Evolutionary conservation across 1,284 basidiomycete species (phyloP), one percentile per base, ranked within the genome.

Genomic region (Moniliophthora roreri): DNA sequence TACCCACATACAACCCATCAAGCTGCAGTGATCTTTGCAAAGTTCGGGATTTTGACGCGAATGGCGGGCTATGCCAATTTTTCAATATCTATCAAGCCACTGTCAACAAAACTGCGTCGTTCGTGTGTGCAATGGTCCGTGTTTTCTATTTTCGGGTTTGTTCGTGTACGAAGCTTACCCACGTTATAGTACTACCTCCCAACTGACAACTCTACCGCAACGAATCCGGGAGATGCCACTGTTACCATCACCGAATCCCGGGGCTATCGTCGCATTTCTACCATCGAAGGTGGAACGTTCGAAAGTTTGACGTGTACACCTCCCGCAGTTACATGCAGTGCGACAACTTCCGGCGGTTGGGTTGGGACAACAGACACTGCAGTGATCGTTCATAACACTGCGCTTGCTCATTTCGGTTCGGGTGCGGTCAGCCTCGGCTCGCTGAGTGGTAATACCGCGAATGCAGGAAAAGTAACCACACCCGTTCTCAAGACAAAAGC

Each of bases 181-280:
- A 13, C 28, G n/a, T 18, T 46, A 16, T 11, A 46, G 44, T 46
- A 46, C 15, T 46, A 26, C 44, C 44, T 46, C 24, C 16, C 44
- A n/a, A 46, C 44, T 28, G 24, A 46, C 44, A 46, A 46, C 24
- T 28, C 44, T 9, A 46, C 44, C 8, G 44, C 44, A 28, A 46
- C 44, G n/a, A 46, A 46, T 24, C 6, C 26, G 13, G 44, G 44
- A 5, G 44, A 46, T 32, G 24, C 44, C 44, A 46, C 21, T 32
- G 44, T 46, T 24, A 2, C 21, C 9, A 46, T 46, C 21, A 46
- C 23, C 18, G 24, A 26, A 11, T 46, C 44, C 21, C 21, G 44
- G 13, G 44, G 44, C 6, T 46, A 46, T 18, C 21, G 24, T 32
- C 44, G 44, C 24, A 26, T 18, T 10, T 46, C 44, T 28, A 24